Evolutionary conservation across 345 rosid species (phyloP).

Genomic region (Bruguiera gymnorhiza): DNA sequence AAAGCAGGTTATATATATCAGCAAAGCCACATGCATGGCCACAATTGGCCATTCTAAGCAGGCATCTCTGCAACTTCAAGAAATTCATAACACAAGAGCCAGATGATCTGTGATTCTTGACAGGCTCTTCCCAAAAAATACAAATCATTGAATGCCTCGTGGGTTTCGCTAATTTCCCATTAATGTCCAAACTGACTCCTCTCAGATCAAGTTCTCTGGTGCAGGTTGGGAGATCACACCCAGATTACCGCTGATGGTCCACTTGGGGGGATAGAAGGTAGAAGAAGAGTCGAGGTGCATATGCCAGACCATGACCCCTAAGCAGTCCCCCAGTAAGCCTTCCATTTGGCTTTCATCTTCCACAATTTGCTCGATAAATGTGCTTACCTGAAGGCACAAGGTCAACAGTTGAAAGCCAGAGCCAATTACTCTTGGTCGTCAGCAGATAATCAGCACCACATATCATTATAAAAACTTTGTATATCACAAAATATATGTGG

Average conservation of each 20-base stretch:
- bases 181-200: conserved; percentile 10
- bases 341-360: conserved; percentile 80
- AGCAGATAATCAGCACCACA: no score
- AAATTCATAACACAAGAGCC: background rate
- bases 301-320: conserved; percentile 56
- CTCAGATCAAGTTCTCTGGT: conserved; percentile 19
- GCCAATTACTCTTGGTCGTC: background rate
- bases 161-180: conserved; percentile 8
- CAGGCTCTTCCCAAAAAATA: conserved; percentile 4
- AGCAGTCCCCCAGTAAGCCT: conserved; percentile 43
- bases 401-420: conserved; percentile 5
- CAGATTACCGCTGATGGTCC: conserved; percentile 43
- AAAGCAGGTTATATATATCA: background rate
- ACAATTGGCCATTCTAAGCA: background rate
- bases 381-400: conserved; percentile 38
- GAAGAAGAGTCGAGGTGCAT: conserved; percentile 25
- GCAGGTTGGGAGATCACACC: conserved; percentile 34
- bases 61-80: background rate
- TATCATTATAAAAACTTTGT: no score
- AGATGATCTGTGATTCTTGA: conserved; percentile 1
- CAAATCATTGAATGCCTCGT: background rate
- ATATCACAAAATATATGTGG: no score
- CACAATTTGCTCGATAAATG: conserved; percentile 55
- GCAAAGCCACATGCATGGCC: background rate
- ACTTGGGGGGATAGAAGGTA: conserved; percentile 40